Evolutionary conservation across 78 protist species (phyloP).

Genomic region (Guillardia theta): DNA sequence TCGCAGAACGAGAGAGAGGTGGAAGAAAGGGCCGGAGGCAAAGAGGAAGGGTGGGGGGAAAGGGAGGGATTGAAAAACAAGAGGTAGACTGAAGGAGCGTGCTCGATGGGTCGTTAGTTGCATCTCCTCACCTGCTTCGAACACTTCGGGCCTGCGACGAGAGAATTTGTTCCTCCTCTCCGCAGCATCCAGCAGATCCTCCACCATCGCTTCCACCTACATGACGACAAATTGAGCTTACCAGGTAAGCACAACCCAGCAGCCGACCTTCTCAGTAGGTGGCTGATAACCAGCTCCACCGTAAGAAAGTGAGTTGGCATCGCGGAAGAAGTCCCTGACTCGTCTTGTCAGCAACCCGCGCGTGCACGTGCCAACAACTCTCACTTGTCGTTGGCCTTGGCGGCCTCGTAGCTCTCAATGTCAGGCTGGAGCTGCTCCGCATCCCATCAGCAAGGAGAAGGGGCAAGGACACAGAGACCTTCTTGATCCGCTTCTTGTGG

Average conservation of each 20-base stretch:
- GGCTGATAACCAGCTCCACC: background rate
- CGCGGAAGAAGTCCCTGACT: background rate
- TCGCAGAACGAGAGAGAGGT: background rate
- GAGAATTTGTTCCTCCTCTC: background rate
- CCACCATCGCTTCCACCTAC: background rate
- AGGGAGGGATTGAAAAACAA: background rate
- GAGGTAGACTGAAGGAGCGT: background rate
- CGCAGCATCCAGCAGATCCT: background rate
- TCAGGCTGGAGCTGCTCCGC: conserved; percentile 8
- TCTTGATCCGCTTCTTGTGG: background rate
- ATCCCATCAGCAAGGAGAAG: too few relatives aligned
- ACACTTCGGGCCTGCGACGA: conserved; percentile 23
- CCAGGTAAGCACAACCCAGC: background rate
- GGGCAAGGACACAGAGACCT: too few relatives aligned
- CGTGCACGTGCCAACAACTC: background rate
- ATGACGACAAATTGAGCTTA: background rate
- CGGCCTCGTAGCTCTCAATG: background rate
- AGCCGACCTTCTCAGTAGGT: background rate
- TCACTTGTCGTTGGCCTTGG: too few relatives aligned
- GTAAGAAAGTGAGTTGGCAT: conserved; percentile 13
- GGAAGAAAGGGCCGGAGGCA: background rate
- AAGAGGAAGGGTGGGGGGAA: background rate
- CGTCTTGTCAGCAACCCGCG: background rate
- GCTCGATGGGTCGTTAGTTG: background rate
- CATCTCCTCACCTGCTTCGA: background rate